Conservation (phyloP, 2,329 filamentous ascomycete genomes). For the Fusarium incarnatum region DNA sequence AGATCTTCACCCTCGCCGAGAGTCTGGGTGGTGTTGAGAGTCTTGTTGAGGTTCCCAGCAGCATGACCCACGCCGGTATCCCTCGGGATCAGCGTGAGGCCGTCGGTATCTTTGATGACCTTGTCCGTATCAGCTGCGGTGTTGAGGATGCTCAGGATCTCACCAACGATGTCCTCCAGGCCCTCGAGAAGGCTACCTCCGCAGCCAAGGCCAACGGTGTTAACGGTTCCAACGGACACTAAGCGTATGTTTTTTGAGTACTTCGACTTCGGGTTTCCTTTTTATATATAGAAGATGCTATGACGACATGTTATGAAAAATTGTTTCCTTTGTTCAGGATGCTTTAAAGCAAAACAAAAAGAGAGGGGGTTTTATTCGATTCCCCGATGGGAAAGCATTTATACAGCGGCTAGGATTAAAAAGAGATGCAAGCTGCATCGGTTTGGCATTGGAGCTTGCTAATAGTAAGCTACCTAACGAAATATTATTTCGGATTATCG, state of each 20-base stretch:
- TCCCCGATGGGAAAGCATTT: slow-evolving; percentile 24
- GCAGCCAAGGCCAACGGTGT: slow-evolving; percentile 49
- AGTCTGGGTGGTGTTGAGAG: slow-evolving; percentile 92
- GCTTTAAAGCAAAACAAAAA: slow-evolving; percentile 32
- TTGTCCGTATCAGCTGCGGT: slow-evolving; percentile 92
- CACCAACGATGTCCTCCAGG: slow-evolving; percentile 82
- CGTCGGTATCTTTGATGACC: slow-evolving; percentile 93
- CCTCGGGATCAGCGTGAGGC: slow-evolving; percentile 90
- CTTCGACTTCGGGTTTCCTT: slow-evolving; percentile 4
- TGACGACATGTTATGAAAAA: slow-evolving; percentile 40
- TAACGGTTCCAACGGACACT: slow-evolving; percentile 45
- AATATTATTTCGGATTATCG: slow-evolving; percentile 28
- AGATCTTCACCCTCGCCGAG: slow-evolving; percentile 94
- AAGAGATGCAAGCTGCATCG: slow-evolving; percentile 28
- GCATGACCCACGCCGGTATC: slow-evolving; percentile 98
- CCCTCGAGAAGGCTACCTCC: slow-evolving; percentile 78
- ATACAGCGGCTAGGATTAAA: slow-evolving; percentile 35
- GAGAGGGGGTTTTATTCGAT: slow-evolving; percentile 16
- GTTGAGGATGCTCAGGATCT: slow-evolving; percentile 92
- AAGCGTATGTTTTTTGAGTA: slow-evolving; percentile 14
- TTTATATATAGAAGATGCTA: slow-evolving; percentile 24
- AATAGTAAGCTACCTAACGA: slow-evolving; percentile 36
- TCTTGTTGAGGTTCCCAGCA: slow-evolving; percentile 89
- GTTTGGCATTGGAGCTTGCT: slow-evolving; percentile 38
- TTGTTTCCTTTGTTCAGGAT: slow-evolving; percentile 24